Conservation (phyloP, 176 grass and related monocot species). For the Hordeum marinum region DNA sequence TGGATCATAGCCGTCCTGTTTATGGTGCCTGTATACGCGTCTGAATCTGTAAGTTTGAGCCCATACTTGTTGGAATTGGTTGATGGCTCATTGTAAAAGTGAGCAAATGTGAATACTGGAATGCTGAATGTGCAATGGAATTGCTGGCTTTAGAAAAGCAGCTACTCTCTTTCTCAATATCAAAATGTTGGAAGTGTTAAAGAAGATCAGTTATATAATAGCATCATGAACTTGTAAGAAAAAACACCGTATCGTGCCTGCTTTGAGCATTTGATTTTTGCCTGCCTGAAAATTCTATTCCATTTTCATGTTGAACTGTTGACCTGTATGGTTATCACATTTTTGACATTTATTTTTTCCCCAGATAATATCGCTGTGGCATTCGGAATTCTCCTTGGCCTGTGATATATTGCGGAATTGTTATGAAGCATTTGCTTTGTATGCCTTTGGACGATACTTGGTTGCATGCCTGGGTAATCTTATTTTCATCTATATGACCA, state of each 20-base stretch:
- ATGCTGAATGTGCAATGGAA: background rate
- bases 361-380: conserved; percentile 84
- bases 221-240: background rate
- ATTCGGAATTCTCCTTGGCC: conserved; percentile 58
- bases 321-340: conserved; percentile 11
- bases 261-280: background rate
- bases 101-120: background rate
- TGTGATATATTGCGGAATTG: conserved; percentile 95
- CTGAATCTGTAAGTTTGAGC: conserved; percentile 67
- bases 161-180: background rate
- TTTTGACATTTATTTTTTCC: conserved; percentile 19
- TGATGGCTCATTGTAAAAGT: background rate
- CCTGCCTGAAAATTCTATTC: background rate
- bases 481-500: background rate
- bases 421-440: conserved; percentile 91
- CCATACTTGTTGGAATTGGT: background rate
- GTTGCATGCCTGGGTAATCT: conserved; percentile 78
- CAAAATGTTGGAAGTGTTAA: background rate
- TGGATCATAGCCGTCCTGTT: conserved; percentile 88
- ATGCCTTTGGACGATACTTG: conserved; percentile 82
- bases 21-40: conserved; percentile 93
- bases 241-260: background rate
- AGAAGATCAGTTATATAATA: background rate
- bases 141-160: background rate
- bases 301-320: background rate